These are phyloP conservation scores for Posidonia australis DNA, from an alignment of 106 monocot species.

Conservation along the genomic window DNA sequence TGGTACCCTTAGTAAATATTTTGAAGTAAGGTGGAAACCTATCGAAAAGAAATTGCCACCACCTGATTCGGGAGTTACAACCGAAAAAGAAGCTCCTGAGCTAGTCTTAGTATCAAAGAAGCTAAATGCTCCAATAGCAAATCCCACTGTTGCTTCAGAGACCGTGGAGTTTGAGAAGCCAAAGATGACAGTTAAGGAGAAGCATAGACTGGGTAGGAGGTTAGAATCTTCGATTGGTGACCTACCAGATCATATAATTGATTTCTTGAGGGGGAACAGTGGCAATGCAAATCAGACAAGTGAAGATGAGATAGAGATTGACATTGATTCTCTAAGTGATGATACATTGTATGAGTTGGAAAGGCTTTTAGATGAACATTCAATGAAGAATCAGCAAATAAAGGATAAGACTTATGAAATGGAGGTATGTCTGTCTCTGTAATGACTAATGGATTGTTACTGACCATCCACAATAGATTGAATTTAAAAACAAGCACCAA, in stretches of 20 bases:
- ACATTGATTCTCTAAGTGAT: constrained; percentile 17
- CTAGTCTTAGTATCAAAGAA: constrained; percentile 8
- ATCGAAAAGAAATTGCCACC: constrained; percentile 15
- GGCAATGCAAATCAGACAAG: background rate
- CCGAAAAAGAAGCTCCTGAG: background rate
- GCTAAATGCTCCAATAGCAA: constrained; percentile 3
- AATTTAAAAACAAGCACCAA: background rate
- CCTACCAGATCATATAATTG: constrained; percentile 11
- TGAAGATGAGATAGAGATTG: constrained; percentile 25
- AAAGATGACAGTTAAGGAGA: constrained; percentile 12
- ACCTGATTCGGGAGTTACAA: background rate
- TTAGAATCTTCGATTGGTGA: constrained; percentile 11
- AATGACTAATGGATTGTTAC: background rate
- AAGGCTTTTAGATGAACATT: constrained; percentile 13
- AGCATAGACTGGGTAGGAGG: constrained; percentile 6
- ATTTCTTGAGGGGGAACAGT: constrained; percentile 15
- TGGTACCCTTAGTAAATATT: constrained; percentile 8
- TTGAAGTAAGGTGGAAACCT: constrained; percentile 22
- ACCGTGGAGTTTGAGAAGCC: background rate
- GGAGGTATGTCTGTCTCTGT: constrained; percentile 7
- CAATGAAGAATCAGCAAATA: background rate
- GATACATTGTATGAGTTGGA: constrained; percentile 20
- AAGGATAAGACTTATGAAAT: constrained; percentile 6
- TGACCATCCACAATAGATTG: background rate
- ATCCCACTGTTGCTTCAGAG: constrained; percentile 1